Percentiles rank a stretch among this genome's conserved stretches.
Evolutionary conservation across 176 grass and related monocot species (phyloP).

Genomic region (Paspalum vaginatum): DNA sequence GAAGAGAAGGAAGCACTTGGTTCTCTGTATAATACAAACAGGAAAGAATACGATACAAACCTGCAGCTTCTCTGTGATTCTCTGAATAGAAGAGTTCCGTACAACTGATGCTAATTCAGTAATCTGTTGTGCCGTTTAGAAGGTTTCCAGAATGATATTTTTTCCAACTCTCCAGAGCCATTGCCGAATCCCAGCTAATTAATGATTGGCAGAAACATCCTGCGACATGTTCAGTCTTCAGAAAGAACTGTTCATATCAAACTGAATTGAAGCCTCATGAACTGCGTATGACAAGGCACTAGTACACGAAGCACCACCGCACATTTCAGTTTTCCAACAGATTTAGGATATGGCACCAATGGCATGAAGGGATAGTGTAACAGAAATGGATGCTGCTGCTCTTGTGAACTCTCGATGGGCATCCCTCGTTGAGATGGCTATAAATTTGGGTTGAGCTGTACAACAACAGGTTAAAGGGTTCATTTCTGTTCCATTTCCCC

Average conservation of each 20-base stretch:
- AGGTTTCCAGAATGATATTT: neutral
- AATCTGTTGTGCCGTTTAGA: neutral
- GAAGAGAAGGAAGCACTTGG: constrained; percentile 17
- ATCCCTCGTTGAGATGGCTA: no score
- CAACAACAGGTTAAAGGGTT: no score
- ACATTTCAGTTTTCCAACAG: neutral
- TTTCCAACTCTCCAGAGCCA: neutral
- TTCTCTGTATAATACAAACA: constrained; percentile 32
- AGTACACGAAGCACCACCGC: neutral
- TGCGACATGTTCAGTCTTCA: neutral
- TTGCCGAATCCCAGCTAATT: neutral
- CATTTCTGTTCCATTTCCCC: neutral
- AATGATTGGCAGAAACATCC: neutral
- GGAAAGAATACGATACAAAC: constrained; percentile 14
- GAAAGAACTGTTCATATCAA: neutral
- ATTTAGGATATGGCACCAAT: neutral
- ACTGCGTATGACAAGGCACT: neutral
- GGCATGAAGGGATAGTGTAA: neutral
- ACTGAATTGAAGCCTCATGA: neutral
- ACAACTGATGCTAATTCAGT: constrained; percentile 2
- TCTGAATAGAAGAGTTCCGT: neutral
- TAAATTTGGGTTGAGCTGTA: no score
- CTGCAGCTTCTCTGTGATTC: constrained; percentile 14
- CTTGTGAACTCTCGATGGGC: no score
- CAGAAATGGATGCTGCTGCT: no score